Evolutionary conservation across 352 stramenopile genomes (phyloP), one percentile per base, ranked within the genome.

Genomic region (Pilasporangium apinafurcum): DNA sequence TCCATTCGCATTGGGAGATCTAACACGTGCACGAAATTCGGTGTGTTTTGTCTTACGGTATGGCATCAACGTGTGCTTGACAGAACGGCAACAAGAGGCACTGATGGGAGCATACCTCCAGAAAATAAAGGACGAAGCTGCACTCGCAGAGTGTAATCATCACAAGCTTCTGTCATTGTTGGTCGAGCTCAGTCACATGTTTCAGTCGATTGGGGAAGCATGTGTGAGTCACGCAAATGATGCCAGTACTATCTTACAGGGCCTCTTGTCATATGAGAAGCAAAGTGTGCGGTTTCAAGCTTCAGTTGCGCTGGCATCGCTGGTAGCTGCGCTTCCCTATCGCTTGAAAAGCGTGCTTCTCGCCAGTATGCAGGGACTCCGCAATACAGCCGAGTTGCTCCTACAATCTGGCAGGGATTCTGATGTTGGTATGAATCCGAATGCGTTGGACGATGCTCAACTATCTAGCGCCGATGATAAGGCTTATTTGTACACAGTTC

Each of bases 1-100:
- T 33, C 59, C 76, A 21, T 84, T 94, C 8, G 68, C 68, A 24
- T 62, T 91, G 18, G 60, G 68, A 31, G 75, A 92, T 31, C 53
- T 91, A 33, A 85, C 81, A 0, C 62, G 83, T n/a, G 78, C 80
- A 1, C 65, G 80, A n/a, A 94, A 91, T 34, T 65, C 76, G 9
- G 69, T 90, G 22, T 68, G 78, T 25, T 92, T 77, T 49, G 78
- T 84, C 9, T 32, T 94, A 46, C 83, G 80, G 31, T 75, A 72
- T 49, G 79, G 80, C 18, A 42, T 91, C 1, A 75, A 66, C 43
- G 46, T 60, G 26, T 71, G 62, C 33, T 47, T 92, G 25, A 74
- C 70, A 9, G 83, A 94, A 37, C 74, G 67, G 1, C 73, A 87
- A 25, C 80, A 88, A 53, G 66, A 83, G 37, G 45, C 62, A 14